phyloP scores from a whole-genome alignment of 2,329 filamentous ascomycete genomes.

The Emydomyces testavorans region DNA sequence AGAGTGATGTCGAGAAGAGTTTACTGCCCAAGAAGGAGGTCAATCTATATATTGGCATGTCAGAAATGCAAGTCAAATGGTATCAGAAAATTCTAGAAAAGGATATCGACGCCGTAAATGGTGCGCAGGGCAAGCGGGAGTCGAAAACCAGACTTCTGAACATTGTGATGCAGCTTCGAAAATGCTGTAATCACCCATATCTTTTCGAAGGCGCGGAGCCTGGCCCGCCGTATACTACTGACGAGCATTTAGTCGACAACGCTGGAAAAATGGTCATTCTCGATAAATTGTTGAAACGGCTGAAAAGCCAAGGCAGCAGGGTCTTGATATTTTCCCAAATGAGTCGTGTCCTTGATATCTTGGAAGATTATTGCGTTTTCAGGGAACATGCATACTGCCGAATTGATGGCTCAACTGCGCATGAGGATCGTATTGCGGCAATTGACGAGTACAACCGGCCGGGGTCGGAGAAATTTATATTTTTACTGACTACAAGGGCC shows the following conservation, averaged over 20 bases:
- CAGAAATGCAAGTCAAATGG: slow-evolving; percentile 98
- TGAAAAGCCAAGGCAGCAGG: slow-evolving; percentile 77
- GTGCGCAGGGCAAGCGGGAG: slow-evolving; percentile 88
- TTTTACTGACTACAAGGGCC: slow-evolving; percentile 86
- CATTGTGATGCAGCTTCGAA: slow-evolving; percentile 98
- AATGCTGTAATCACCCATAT: slow-evolving; percentile 98
- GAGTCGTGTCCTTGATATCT: slow-evolving; percentile 90
- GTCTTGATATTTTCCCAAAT: slow-evolving; percentile 99
- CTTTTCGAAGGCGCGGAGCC: slow-evolving; percentile 96
- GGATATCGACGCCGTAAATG: slow-evolving; percentile 97
- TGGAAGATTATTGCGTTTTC: slow-evolving; percentile 98
- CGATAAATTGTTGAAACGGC: slow-evolving; percentile 74
- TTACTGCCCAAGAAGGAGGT: slow-evolving; percentile 93
- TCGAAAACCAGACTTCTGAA: slow-evolving; percentile 95
- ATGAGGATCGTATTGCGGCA: slow-evolving; percentile 92
- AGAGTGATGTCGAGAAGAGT: slow-evolving; percentile 96
- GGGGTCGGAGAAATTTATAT: slow-evolving; percentile 90
- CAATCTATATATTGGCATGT: slow-evolving; percentile 96
- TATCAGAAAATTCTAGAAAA: slow-evolving; percentile 98
- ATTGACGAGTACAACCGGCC: slow-evolving; percentile 98
- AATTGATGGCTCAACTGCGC: slow-evolving; percentile 91
- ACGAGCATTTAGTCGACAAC: slow-evolving; percentile 88
- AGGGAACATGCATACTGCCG: slow-evolving; percentile 90
- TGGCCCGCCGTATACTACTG: slow-evolving; percentile 92
- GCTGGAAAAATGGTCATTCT: slow-evolving; percentile 96